Conservation (phyloP, 768 basidiomycete genomes). For the Sarcodon sp. region DNA sequence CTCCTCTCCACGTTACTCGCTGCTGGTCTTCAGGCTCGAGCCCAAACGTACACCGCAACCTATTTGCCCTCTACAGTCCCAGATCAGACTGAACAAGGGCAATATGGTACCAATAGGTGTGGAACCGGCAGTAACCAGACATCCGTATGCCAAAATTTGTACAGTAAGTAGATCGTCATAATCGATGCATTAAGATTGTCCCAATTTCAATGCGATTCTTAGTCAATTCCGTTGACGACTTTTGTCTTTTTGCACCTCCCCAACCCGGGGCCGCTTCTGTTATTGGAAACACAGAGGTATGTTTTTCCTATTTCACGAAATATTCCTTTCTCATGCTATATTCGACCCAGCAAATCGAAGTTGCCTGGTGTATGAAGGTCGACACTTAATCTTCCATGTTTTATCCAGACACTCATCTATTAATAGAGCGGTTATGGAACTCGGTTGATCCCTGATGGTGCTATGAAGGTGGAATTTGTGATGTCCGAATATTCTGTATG, state of each 20-base stretch:
- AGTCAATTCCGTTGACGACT: constrained; percentile 53
- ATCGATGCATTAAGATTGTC: not conserved
- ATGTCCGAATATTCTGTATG: too few relatives aligned
- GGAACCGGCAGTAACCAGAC: constrained; percentile 39
- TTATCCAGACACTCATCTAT: not conserved
- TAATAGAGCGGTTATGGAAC: constrained; percentile 43
- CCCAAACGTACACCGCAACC: constrained; percentile 28
- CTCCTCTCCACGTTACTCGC: constrained; percentile 4
- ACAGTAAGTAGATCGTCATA: constrained; percentile 24
- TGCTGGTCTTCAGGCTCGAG: constrained; percentile 6
- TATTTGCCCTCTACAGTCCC: constrained; percentile 38
- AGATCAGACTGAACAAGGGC: constrained; percentile 38
- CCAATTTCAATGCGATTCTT: not conserved
- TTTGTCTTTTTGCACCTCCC: constrained; percentile 40
- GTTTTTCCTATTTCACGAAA: constrained; percentile 9
- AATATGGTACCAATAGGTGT: constrained; percentile 55
- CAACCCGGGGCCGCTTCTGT: constrained; percentile 33
- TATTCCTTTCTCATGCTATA: constrained; percentile 23
- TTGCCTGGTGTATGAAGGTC: constrained; percentile 40
- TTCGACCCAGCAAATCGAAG: constrained; percentile 25
- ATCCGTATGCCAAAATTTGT: constrained; percentile 57
- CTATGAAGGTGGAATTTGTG: constrained; percentile 24
- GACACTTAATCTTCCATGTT: not conserved
- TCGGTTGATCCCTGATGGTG: constrained; percentile 58
- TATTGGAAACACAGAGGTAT: constrained; percentile 52